Evolutionary conservation across 2,329 filamentous ascomycete genomes (phyloP), one percentile per base, ranked within the genome.

Genomic region (Ilyonectria destructans): DNA sequence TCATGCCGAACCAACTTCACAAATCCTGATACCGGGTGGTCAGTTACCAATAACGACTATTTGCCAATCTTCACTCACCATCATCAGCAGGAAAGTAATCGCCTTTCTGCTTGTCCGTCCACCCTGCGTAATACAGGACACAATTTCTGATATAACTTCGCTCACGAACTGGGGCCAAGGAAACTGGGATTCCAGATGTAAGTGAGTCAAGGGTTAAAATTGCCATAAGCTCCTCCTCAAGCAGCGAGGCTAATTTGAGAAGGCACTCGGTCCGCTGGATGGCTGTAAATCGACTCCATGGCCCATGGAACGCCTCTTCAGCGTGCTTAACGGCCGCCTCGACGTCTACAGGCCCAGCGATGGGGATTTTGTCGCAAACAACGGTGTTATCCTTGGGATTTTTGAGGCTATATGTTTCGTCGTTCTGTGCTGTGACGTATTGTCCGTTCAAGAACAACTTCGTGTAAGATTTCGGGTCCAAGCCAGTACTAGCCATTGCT

Each of bases 31-130:
- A 52, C 6, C 15, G 19, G 6, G 3, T n/a, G 26, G 26, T 60
- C 13, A 56, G 35, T 19, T 51, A 40, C 10, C 13, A 19, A 10
- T 6, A 19, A n/a, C 9, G 10, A 8, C 4, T 6, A 2, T 2
- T 13, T 52, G n/a, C 17, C 4, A 40, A n/a, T 21, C 19, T 31
- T 21, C 2, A 59, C 67, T 57, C 6, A 69, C 67, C 67, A 58
- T 69, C 67, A 56, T 69, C 67, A 10, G 48, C 67, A 7, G 67
- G 62, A 35, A 46, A 69, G 45, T 69, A 69, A 19, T 69, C 67
- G 15, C 67, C 67, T 46, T 56, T 66, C 29, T 69, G 67, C 31
- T 69, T 69, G 45, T 69, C 67, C 9, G 67, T 69, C 67, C 67
- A 69, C 13, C 67, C 67, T 12, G 67, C 67, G 21, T 69, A 69